Conservation (phyloP, 352 stramenopile genomes). For the Phytophthora pini region DNA sequence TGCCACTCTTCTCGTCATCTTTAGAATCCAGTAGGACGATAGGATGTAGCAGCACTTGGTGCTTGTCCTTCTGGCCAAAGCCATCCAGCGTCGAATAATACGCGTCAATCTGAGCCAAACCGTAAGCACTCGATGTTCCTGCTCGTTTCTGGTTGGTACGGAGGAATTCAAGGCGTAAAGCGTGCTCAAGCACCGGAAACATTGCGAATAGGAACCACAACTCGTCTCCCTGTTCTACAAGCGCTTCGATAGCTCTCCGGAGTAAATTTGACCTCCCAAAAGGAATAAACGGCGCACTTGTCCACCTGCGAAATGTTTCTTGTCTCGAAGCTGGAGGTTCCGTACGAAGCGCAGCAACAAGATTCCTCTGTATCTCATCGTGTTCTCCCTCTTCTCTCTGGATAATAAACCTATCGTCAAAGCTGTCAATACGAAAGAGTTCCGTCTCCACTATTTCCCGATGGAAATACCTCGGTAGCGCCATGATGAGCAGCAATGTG, state of each 20-base stretch:
- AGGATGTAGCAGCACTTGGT: slow-evolving; percentile 72
- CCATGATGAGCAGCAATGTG: slow-evolving; percentile 51
- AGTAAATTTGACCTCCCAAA: slow-evolving; percentile 46
- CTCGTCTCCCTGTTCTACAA: slow-evolving; percentile 47
- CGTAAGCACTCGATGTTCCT: slow-evolving; percentile 44
- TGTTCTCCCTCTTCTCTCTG: slow-evolving; percentile 1
- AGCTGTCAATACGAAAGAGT: slow-evolving; percentile 28
- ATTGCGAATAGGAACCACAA: slow-evolving; percentile 63
- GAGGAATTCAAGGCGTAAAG: slow-evolving; percentile 67
- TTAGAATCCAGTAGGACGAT: slow-evolving; percentile 32
- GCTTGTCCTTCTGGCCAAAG: slow-evolving; percentile 78
- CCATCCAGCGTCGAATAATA: slow-evolving; percentile 86
- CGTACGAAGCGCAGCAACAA: slow-evolving; percentile 16
- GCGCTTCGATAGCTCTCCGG: slow-evolving; percentile 28
- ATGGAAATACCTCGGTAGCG: slow-evolving; percentile 38
- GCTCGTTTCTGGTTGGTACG: slow-evolving; percentile 40
- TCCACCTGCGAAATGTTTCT: slow-evolving; percentile 12
- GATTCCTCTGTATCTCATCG: background rate
- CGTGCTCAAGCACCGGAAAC: slow-evolving; percentile 74
- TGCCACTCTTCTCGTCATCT: background rate
- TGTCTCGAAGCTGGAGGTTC: slow-evolving; percentile 7
- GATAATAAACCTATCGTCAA: slow-evolving; percentile 41
- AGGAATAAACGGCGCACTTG: slow-evolving; percentile 46
- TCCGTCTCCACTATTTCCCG: slow-evolving; percentile 5
- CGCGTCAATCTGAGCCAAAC: slow-evolving; percentile 59